Evolutionary conservation across 305 asterid genomes (phyloP).

Genomic region (Plantago coronopus): DNA sequence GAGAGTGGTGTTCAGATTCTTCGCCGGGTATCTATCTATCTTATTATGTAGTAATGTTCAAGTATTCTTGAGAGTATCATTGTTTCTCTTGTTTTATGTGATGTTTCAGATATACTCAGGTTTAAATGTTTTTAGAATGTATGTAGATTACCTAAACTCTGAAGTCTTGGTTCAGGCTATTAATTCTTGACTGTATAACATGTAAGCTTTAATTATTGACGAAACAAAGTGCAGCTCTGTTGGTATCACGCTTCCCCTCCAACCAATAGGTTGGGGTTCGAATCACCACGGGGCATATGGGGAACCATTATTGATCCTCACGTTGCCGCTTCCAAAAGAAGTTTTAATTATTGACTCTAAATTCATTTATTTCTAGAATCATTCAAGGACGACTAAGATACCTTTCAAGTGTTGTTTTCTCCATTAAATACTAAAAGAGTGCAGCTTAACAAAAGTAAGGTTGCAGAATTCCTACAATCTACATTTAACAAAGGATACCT

Average conservation of each 20-base stretch:
- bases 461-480: neutral
- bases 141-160: neutral
- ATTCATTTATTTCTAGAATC: too few species aligned
- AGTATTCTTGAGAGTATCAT: constrained; percentile 8
- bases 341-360: too few species aligned
- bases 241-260: too few species aligned
- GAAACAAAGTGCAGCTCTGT: too few species aligned
- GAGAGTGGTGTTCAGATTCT: constrained; percentile 52
- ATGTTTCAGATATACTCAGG: constrained; percentile 12
- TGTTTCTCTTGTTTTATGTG: neutral
- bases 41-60: constrained; percentile 4
- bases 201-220: neutral
- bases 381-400: too few species aligned
- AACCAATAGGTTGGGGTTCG: too few species aligned
- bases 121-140: neutral
- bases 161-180: constrained; percentile 14
- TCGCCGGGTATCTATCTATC: constrained; percentile 62
- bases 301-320: too few species aligned
- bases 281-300: too few species aligned
- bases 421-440: neutral
- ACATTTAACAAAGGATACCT: neutral
- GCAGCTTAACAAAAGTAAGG: neutral
- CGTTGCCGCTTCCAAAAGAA: too few species aligned
- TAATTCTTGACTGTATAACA: constrained; percentile 1
- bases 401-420: neutral